Base-by-base conservation (phyloP, 2,329 filamentous ascomycete genomes). In the Cryphonectria radicalis region DNA sequence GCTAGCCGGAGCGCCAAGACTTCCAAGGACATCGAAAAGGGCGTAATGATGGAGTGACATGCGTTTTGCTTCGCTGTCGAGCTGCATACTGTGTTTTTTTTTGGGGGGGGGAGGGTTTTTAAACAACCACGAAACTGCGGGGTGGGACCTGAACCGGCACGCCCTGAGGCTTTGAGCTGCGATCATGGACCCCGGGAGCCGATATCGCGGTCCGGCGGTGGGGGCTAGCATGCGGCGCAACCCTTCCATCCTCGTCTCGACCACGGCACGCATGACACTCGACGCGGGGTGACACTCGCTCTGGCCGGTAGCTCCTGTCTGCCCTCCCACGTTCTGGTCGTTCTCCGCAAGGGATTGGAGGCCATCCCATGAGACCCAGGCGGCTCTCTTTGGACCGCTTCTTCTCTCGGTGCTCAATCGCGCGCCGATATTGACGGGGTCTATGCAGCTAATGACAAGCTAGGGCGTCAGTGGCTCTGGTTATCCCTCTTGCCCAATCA, bases 401-500 rank as follows among this genome's bases (percentile, higher is more conserved):
- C 32, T 6, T n/a, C 46, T n/a, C 19, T 65, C 22, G 43, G 53
- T 60, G 50, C 70, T 60, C 43, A 60, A 22, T 65, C 35, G 64
- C 64, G 69, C 66, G 35, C 55, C 63, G 35, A 62, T 3, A 14
- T 22, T 14, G 55, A 62, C 17, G 59, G 57, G 32, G 19, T 14
- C 19, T 4, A 25, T 62, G 63, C 67, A 37, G 65, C 57, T 70
- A 67, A 62, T 65, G 37, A 35, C 68, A 42, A 32, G 17, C 42
- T 70, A 70, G 50, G 68, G 59, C 32, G 50, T 62, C 50, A 22
- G 50, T 64, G 57, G 70, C 42, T 57, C 68, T 40, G 68, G 46
- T 64, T 60, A 63, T 65, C 64, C 43, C 42, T 17, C 19, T 60
- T 4, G 28, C 40, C 70, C 70, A 72, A 72, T 72, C 63, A 72